Evolutionary conservation across 2,329 filamentous ascomycete species (phyloP), one percentile per base, ranked within the genome.

Genomic region (Monilinia vaccinii-corymbosi): DNA sequence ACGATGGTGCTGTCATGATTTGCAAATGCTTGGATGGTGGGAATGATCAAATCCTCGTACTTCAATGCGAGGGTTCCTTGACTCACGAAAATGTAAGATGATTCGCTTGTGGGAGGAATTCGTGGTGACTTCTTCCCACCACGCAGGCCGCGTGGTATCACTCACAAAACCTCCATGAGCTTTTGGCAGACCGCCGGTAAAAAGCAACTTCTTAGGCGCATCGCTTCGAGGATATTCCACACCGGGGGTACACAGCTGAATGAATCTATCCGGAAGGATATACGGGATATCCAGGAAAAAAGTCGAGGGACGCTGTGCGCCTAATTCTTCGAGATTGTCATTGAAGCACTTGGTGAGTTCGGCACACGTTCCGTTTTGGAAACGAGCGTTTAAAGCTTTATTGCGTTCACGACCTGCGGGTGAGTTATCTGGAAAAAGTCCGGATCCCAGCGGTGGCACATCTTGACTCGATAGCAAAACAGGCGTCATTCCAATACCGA

Each of bases 41-140:
- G 73, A 8, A 73, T 58, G n/a, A 74, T 64, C 4, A 75, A 62
- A 11, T 73, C 66, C 4, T 68, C 62, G 21, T 65, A 68, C 23
- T 71, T 60, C 28, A 67, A 60, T 7, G 64, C 65, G 0, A 73
- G 57, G 10, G 72, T 73, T 2, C 73, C 73, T 58, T 74, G 73
- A 21, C 67, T 72, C 3, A 75, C 73, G 21, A 71, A 65, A 7
- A 75, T 60, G 11, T n/a, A 71, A 65, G 6, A 75, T 60, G 11
- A 75, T 67, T 2, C 44, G 42, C 34, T 71, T 73, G 52, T 71
- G 69, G 47, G 72, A 73, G 46, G 71, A 67, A 46, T 74, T 73
- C 13, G 64, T 53, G 4, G 71, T 64, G 13, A 81, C 69, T 9
- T 75, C 73, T 1, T 70, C 51, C 77, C 77, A 81, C 76, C 77